phyloP scores from a whole-genome alignment of 2,329 filamentous ascomycete genomes.

The Allantophomopsis lycopodina region DNA sequence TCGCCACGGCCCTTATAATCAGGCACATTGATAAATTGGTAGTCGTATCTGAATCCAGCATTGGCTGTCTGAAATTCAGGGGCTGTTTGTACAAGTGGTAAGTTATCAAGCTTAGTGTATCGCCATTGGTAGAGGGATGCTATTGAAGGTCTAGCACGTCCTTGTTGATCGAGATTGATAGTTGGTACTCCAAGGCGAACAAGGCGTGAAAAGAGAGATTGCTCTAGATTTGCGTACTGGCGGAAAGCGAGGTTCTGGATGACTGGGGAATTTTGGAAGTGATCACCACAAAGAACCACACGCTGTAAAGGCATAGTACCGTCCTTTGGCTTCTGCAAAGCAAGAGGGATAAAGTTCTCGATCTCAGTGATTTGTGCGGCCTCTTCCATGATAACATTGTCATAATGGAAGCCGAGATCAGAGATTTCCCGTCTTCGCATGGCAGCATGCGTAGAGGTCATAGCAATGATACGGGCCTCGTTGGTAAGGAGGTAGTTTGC shows the following conservation, averaged over 20 bases:
- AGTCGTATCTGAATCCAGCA: conserved; percentile 84
- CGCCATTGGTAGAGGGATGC: conserved; percentile 89
- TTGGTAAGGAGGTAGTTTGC: conserved; percentile 91
- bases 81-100: conserved; percentile 57
- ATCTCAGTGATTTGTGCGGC: conserved; percentile 96
- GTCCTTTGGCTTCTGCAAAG: conserved; percentile 70
- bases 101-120: conserved; percentile 66
- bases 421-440: conserved; percentile 89
- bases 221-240: conserved; percentile 90
- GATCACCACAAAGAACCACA: conserved; percentile 86
- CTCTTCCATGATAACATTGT: conserved; percentile 98
- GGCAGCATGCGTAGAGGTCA: conserved; percentile 96
- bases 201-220: conserved; percentile 84
- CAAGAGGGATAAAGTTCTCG: conserved; percentile 88
- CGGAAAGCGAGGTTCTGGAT: conserved; percentile 91
- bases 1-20: conserved; percentile 89
- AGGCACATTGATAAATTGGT: conserved; percentile 90
- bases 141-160: conserved; percentile 75
- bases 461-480: conserved; percentile 93
- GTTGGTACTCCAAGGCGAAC: conserved; percentile 87
- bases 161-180: conserved; percentile 84
- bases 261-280: conserved; percentile 91
- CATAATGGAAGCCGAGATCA: conserved; percentile 86
- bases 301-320: conserved; percentile 69
- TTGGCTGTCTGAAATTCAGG: conserved; percentile 72